Base-by-base conservation (phyloP, 352 stramenopile species). In the Pythium sukuiense region DNA sequence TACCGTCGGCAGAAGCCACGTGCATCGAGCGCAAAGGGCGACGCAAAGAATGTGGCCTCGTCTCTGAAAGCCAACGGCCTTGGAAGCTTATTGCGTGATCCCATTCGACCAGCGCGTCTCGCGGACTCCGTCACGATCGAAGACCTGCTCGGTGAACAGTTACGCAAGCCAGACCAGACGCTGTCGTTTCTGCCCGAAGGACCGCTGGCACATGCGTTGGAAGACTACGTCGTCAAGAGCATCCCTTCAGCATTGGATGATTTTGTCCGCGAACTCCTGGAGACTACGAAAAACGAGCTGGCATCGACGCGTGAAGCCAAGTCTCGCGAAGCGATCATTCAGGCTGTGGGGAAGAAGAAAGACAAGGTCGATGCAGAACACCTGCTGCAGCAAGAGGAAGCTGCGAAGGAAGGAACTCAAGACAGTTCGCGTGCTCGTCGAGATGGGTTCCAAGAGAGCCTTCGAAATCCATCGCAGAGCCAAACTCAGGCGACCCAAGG, bases 211-310 rank as follows among this genome's bases (percentile, higher is more conserved):
- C 72, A 88, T 16, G 88, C 88, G 9, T 59, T 96, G 3, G 87
- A 94, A 54, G 79, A 90, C 2, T 96, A 93, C 60, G 84, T 92
- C 1, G 55, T 89, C 20, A 96, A 93, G 70, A 95, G 92, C 62
- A 87, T 92, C 13, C 61, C 85, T 27, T 84, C 80, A 2, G 88
- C 88, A 24, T 77, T 96, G 50, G 81, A 92, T 49, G 83, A 95
- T 24, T 92, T 91, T 68, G 84, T 93, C 16, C 76, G 87, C 43
- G 69, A 61, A 9, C 70, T 90, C 9, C 62, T 96, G 0, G 76
- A 92, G 48, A 74, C 89, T 20, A 93, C 87, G 14, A 87, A 94
- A 69, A 73, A 71, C 54, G 83, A 92, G 56, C 61, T 96, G 2
- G 72, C 49, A 9, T 65, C 67, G 6, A 85, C 82, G 41, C 72